Base-by-base conservation (phyloP, 1,284 basidiomycete species). In the Apiotrichum porosum region DNA sequence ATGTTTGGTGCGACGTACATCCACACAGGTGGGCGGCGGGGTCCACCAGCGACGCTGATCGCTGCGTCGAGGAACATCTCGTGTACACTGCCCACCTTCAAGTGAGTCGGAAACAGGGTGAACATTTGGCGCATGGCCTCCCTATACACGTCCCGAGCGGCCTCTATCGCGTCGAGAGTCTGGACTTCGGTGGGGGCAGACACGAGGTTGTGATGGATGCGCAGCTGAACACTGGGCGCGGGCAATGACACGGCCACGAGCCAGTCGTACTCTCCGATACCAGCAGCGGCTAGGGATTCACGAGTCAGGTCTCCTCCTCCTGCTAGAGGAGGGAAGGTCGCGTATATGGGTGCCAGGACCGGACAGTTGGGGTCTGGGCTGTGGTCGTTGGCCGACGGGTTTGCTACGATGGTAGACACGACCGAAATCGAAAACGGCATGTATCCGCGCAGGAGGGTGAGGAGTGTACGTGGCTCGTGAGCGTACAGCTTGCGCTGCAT, bases 141-240 rank as follows among this genome's bases (percentile, higher is more conserved):
- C 26, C 8, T 28, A 12, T 6, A 6, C 26, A 28, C 12, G 8
- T 6, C 26, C 8, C 26, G 26, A 2, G 41, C 46, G 3, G 23
- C 40, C 18, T 36, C 28, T 3, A 59, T 43, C 12, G 44, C 12
- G 1, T 28, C 47, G 17, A 40, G 39, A 4, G 34, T 35, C 15
- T 44, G 13, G 24, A 34, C 32, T 1, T 40, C 54, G 2, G 24
- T 0, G 9, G 18, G 5, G 24, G 37, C 6, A 14, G 10, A 8
- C 30, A 31, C 54, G 15, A 51, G 19, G 4, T 54, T 47, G 47
- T 55, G 57, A 46, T 51, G 60, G 6, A 58, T 10, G 6, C 63
- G 52, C 9, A 54, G 40, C 33, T 63, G 63, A 33, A 43, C 34
- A 6, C 45, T 42, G 0, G 61, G 54, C 9, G 28, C 19, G 0